Percentiles rank a stretch among this genome's conserved stretches.
phyloP scores from a whole-genome alignment of 2,329 filamentous ascomycete species.

The Botrytis fabae region DNA sequence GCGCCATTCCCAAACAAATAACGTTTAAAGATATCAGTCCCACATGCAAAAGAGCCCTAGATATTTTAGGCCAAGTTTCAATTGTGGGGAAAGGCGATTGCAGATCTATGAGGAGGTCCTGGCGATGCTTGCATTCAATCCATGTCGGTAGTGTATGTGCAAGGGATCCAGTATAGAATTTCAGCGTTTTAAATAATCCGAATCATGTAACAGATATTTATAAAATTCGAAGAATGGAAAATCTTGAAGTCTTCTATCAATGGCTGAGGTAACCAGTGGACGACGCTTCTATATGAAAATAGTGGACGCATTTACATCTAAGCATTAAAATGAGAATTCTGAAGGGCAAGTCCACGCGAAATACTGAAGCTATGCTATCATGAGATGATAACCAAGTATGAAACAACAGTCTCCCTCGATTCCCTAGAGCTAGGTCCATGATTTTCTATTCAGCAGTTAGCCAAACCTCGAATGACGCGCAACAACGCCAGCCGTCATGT shows the following conservation, averaged over 20 bases:
- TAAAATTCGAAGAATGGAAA: background rate
- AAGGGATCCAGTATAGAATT: background rate
- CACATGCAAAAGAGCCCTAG: background rate
- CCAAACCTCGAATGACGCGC: background rate
- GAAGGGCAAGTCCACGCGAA: background rate
- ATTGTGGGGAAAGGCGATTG: background rate
- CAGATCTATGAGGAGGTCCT: background rate
- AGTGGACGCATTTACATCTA: background rate
- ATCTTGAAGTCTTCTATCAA: background rate
- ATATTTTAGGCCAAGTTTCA: background rate
- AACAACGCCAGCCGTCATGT: background rate
- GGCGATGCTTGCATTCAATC: background rate
- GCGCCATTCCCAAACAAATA: background rate
- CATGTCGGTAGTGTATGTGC: background rate
- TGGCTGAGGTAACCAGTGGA: background rate
- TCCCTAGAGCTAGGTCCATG: background rate
- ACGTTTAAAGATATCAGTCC: background rate
- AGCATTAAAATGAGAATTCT: no score
- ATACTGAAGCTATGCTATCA: background rate
- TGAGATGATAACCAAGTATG: background rate
- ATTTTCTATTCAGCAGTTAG: background rate
- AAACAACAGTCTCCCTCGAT: background rate
- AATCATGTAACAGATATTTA: conserved; percentile 10
- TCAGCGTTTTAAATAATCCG: conserved; percentile 6
- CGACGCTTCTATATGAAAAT: background rate